Conservation (phyloP, 768 basidiomycete genomes). For the Lactarius hatsudake region DNA sequence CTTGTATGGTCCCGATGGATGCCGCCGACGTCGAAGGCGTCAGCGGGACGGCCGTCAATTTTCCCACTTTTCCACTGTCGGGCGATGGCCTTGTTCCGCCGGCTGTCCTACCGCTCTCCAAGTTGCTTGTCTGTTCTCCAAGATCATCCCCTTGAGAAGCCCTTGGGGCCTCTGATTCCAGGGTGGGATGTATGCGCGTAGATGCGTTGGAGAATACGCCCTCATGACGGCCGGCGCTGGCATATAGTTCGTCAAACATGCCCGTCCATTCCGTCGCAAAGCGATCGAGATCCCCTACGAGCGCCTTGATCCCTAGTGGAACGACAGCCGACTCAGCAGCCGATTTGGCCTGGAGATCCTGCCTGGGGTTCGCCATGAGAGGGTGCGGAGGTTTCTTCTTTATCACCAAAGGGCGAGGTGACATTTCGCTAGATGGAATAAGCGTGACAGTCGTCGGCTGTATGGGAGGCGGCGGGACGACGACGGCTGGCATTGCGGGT, state of each 20-base stretch:
- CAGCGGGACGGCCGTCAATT: neutral
- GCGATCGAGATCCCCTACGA: slow-evolving; percentile 17
- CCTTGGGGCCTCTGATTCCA: neutral
- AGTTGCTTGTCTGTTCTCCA: neutral
- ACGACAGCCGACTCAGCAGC: neutral
- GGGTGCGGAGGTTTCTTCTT: neutral
- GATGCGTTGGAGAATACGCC: neutral
- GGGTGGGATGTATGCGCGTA: neutral
- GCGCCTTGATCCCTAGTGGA: slow-evolving; percentile 11
- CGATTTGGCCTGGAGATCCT: neutral
- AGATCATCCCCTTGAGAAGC: neutral
- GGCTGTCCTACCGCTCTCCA: neutral
- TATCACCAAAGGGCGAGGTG: slow-evolving; percentile 5
- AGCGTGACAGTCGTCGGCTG: neutral
- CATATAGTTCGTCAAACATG: slow-evolving; percentile 20
- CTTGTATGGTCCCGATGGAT: neutral
- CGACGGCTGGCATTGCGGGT: neutral
- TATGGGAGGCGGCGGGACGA: neutral
- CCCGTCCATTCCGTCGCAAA: slow-evolving; percentile 21
- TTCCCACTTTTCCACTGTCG: neutral
- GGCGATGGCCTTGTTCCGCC: neutral
- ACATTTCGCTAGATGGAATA: neutral
- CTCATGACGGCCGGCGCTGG: neutral
- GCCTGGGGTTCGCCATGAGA: neutral
- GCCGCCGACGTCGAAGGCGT: neutral